phyloP scores from a whole-genome alignment of 306 rosid genomes.

The Dalbergia oliveri region DNA sequence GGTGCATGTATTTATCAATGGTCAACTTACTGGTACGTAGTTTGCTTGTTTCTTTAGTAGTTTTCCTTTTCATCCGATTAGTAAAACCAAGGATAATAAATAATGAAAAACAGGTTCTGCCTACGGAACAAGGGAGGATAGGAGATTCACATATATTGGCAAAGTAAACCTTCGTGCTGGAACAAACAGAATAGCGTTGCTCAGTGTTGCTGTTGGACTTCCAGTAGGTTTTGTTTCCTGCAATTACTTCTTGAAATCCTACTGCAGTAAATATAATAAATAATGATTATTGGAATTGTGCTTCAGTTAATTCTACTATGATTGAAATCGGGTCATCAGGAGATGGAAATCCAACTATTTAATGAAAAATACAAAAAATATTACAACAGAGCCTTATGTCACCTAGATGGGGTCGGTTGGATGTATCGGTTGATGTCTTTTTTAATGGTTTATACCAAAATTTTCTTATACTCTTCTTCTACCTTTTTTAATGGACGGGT shows the following conservation, averaged over 20 bases:
- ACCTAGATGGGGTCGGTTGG: background rate
- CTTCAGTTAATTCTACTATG: conserved; percentile 18
- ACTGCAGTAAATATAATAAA: conserved; percentile 22
- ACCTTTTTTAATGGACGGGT: background rate
- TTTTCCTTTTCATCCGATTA: conserved; percentile 33
- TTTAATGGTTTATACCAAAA: background rate
- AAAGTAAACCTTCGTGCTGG: conserved; percentile 82
- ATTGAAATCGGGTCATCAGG: background rate
- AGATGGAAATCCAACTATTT: background rate
- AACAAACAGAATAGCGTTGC: conserved; percentile 83
- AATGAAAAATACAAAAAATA: no score
- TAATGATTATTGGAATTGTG: conserved; percentile 5
- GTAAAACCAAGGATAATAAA: conserved; percentile 27
- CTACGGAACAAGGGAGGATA: conserved; percentile 82
- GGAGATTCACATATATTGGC: conserved; percentile 87
- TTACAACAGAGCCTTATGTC: background rate
- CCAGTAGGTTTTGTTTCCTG: conserved; percentile 70
- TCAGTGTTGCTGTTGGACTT: conserved; percentile 97
- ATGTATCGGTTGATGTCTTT: background rate
- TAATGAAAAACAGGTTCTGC: conserved; percentile 77
- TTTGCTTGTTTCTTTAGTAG: conserved; percentile 42
- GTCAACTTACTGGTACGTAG: conserved; percentile 79
- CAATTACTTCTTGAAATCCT: conserved; percentile 34
- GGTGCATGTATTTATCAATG: conserved; percentile 89
- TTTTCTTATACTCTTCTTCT: background rate